These are phyloP conservation scores for Didymella glomerata DNA, from an alignment of 2,329 filamentous ascomycete species.

Conservation along the genomic window DNA sequence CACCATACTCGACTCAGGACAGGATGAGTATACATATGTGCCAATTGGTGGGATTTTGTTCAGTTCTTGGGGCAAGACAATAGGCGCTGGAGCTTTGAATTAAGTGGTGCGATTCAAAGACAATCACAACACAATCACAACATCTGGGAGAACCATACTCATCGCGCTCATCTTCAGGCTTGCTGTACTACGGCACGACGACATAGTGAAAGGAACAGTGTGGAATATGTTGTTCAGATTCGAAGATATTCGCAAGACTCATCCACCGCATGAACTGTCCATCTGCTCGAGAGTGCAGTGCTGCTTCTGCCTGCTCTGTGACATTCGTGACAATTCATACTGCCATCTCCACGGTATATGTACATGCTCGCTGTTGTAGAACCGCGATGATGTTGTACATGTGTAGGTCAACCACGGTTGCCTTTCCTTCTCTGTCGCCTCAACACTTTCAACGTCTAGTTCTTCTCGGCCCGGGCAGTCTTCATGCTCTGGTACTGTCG, in stretches of 20 bases:
- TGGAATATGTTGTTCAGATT: not conserved
- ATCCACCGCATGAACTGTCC: not conserved
- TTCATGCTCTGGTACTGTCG: constrained; percentile 44
- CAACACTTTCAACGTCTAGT: constrained; percentile 26
- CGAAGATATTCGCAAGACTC: not conserved
- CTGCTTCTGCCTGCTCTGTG: not conserved
- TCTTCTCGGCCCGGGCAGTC: constrained; percentile 37
- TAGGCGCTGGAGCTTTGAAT: not conserved
- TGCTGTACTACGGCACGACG: too few relatives aligned
- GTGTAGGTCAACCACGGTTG: constrained; percentile 12
- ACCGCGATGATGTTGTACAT: constrained; percentile 30
- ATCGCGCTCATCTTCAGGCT: too few relatives aligned
- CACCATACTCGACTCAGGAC: not conserved
- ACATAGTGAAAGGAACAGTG: too few relatives aligned
- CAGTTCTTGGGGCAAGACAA: too few relatives aligned
- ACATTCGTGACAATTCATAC: not conserved
- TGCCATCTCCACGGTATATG: constrained; percentile 15
- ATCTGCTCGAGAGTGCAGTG: not conserved
- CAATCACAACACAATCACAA: too few relatives aligned
- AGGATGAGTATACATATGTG: too few relatives aligned
- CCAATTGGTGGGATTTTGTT: too few relatives aligned
- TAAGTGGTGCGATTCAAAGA: too few relatives aligned
- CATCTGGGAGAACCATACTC: too few relatives aligned
- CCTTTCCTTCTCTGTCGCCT: not conserved
- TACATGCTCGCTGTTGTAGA: constrained; percentile 24